Conservation (phyloP, 192 early-diverging fungal species). For the Thoreauomyces humboldtii region DNA sequence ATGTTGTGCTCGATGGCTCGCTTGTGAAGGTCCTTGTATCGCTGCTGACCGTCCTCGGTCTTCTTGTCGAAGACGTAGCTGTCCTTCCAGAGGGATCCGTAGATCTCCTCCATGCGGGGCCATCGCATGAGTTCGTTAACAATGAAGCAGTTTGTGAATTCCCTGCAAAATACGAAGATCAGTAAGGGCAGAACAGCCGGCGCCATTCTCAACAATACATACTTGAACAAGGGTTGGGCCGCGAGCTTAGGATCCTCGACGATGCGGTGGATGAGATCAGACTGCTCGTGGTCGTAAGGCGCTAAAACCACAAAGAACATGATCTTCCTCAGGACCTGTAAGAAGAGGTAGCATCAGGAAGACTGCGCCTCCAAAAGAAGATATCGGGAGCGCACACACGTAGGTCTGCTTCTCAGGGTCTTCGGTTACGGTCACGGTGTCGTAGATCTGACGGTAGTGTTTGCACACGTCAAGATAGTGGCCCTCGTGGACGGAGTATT, state of each 20-base stretch:
- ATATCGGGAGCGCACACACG: background rate
- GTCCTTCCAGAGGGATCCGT: constrained; percentile 70
- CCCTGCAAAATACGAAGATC: constrained; percentile 44
- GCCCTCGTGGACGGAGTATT: constrained; percentile 86
- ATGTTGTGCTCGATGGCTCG: constrained; percentile 98
- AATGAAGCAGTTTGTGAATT: constrained; percentile 85
- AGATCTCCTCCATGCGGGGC: constrained; percentile 89
- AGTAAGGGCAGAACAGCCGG: no score
- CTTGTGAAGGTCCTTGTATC: constrained; percentile 82
- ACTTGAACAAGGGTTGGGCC: constrained; percentile 75
- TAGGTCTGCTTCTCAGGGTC: constrained; percentile 34
- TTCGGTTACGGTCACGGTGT: constrained; percentile 80
- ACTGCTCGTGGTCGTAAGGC: constrained; percentile 95
- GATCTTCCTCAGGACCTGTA: constrained; percentile 70
- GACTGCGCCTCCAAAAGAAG: no score
- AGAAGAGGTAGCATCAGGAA: no score
- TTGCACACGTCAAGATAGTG: constrained; percentile 90
- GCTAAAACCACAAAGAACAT: constrained; percentile 86
- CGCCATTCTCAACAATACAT: no score
- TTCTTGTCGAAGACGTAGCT: constrained; percentile 71
- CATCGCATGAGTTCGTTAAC: constrained; percentile 93
- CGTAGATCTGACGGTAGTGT: constrained; percentile 88
- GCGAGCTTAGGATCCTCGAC: constrained; percentile 75
- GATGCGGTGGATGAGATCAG: constrained; percentile 87
- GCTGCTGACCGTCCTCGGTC: constrained; percentile 74